Evolutionary conservation across 352 stramenopile species (phyloP).

Genomic region (Hyaloperonospora brassicae): DNA sequence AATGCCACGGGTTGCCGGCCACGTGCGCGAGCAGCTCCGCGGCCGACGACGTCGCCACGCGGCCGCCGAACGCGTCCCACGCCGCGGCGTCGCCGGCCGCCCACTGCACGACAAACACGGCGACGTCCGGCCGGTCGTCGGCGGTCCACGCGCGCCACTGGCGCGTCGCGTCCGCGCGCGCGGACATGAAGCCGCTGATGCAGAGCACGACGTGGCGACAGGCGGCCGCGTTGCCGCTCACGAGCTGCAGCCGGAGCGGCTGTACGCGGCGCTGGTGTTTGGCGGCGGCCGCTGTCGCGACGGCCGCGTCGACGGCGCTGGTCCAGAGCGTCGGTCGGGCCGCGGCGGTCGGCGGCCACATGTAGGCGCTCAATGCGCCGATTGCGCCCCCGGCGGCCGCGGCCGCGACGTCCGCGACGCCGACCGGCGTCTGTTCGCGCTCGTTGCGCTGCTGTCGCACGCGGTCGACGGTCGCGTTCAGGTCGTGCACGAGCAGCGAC

Average conservation of each 20-base stretch:
- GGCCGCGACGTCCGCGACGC: constrained; percentile 50
- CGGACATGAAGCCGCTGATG: constrained; percentile 85
- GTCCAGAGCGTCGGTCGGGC: constrained; percentile 42
- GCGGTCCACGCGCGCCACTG: constrained; percentile 60
- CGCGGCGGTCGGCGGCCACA: constrained; percentile 24
- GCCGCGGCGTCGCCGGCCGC: constrained; percentile 60
- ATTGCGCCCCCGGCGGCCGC: constrained; percentile 52
- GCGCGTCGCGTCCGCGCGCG: constrained; percentile 46
- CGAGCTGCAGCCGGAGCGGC: constrained; percentile 52
- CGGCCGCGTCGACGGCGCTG: constrained; percentile 62
- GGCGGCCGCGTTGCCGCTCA: constrained; percentile 52
- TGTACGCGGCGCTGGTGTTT: constrained; percentile 58
- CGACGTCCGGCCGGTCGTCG: constrained; percentile 20
- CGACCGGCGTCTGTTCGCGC: constrained; percentile 37
- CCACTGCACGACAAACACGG: constrained; percentile 69
- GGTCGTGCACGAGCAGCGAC: constrained; percentile 39
- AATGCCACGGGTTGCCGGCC: constrained; percentile 78
- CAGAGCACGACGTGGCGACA: constrained; percentile 63
- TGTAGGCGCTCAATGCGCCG: constrained; percentile 63
- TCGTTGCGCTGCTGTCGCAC: constrained; percentile 49
- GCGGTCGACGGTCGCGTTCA: constrained; percentile 34
- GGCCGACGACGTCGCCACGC: constrained; percentile 39
- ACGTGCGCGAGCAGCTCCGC: constrained; percentile 66
- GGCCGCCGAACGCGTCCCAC: constrained; percentile 75
- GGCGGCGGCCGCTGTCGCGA: constrained; percentile 64